A percentile compares a stretch with the other conserved stretches of the same genome.
Conservation (phyloP, 2,329 filamentous ascomycete species). For the Clarireedia monteithiana region DNA sequence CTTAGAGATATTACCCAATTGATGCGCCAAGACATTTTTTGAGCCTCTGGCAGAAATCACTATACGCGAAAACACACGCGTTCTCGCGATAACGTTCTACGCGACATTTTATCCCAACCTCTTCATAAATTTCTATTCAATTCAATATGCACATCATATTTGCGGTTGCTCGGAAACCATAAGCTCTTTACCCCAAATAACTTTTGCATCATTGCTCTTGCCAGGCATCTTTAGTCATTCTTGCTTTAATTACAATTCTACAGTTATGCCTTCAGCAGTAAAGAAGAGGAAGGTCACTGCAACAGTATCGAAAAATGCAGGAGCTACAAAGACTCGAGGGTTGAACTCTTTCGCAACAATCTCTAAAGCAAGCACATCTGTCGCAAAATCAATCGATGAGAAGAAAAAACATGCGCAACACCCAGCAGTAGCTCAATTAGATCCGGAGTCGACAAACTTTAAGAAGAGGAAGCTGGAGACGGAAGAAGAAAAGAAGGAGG, state of each 20-base stretch:
- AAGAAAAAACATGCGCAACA: constrained; percentile 25
- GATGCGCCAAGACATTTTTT: constrained; percentile 10
- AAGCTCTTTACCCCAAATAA: constrained; percentile 4
- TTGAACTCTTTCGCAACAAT: constrained; percentile 37
- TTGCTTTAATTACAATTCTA: constrained; percentile 13
- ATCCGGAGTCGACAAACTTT: constrained; percentile 25
- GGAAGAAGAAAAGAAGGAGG: constrained; percentile 13
- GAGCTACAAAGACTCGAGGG: constrained; percentile 17
- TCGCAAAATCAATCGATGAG: constrained; percentile 27
- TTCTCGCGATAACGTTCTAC: constrained; percentile 8
- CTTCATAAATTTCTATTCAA: constrained; percentile 6
- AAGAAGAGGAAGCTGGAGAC: constrained; percentile 27
- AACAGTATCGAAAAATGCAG: constrained; percentile 11
- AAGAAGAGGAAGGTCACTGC: constrained; percentile 26
- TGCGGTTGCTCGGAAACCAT: neutral
- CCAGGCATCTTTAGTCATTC: neutral
- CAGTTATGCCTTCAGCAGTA: constrained; percentile 24
- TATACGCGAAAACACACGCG: constrained; percentile 23
- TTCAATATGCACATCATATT: neutral
- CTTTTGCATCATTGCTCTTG: neutral
- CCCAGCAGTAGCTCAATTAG: constrained; percentile 28
- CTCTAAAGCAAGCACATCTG: constrained; percentile 33
- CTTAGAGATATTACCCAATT: too few species aligned
- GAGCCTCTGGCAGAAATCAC: constrained; percentile 14
- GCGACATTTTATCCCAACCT: constrained; percentile 17